Evolutionary conservation across 179 eudicot species (phyloP).

Genomic region (Corrigiola litoralis): DNA sequence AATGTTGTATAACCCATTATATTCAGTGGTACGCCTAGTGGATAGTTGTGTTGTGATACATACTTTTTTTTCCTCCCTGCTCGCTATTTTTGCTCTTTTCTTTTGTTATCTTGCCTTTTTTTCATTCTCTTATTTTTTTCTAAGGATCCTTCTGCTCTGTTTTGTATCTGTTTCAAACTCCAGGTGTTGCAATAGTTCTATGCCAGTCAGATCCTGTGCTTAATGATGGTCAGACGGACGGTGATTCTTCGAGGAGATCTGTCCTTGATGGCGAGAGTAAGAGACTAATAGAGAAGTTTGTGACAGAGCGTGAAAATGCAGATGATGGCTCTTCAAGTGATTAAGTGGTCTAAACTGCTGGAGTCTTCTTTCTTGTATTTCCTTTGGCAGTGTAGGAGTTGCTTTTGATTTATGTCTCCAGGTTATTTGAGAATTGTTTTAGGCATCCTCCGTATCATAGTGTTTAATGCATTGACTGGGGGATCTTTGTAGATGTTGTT

Average conservation of each 20-base stretch:
- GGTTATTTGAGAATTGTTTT: background rate
- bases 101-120: too few species aligned
- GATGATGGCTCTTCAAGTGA: conserved; percentile 71
- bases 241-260: conserved; percentile 54
- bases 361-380: background rate
- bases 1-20: too few species aligned
- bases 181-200: conserved; percentile 82
- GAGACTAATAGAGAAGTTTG: conserved; percentile 69
- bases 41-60: too few species aligned
- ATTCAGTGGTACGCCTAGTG: too few species aligned
- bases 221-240: conserved; percentile 60
- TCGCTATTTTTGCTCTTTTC: too few species aligned
- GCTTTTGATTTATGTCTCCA: background rate
- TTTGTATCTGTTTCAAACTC: conserved; percentile 6
- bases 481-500: background rate
- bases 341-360: conserved; percentile 21
- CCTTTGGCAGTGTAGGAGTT: background rate
- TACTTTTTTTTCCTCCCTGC: too few species aligned
- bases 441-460: background rate
- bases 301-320: conserved; percentile 62
- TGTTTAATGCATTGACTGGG: too few species aligned
- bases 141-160: too few species aligned
- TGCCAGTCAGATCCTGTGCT: conserved; percentile 93
- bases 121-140: too few species aligned
- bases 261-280: conserved; percentile 64